Evolutionary conservation across 2,329 filamentous ascomycete genomes (phyloP), one percentile per base, ranked within the genome.

Genomic region (Didymella lethalis): DNA sequence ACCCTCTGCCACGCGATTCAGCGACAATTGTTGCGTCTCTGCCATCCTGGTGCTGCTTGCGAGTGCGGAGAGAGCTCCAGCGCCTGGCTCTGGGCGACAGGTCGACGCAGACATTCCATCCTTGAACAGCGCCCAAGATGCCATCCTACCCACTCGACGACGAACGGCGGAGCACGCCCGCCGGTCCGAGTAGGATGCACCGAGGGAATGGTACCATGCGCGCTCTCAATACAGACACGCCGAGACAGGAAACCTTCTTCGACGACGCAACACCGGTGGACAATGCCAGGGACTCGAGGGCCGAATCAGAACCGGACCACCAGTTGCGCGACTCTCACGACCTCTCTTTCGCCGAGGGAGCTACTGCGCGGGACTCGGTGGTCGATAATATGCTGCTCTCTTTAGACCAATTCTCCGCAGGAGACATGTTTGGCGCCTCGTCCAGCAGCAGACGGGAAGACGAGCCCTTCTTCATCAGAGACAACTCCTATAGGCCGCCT

Each of bases 321-420:
- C 58, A 36, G 16, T 36, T 70, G 50, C 70, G 74, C 49, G 88
- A 93, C 78, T 92, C 90, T 48, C 93, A 97, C 82, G 93, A 97
- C 76, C 84, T 97, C 62, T 93, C 91, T 57, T 84, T 96, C 69
- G 89, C 89, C 49, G 87, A 90, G 48, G 87, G 91, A 63, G 92
- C 91, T 40, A 68, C 59, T 18, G 63, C 66, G 14, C 88, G 94
- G 67, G 92, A 96, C 73, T 97, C 93, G 34, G 88, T 99, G 66
- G 92, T 99, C 59, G 90, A 95, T 78, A 96, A 97, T 77, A 95
- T 99, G 90, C 87, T 98, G 61, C 83, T 95, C 65, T 97, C 93
- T 40, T 88, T 99, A 64, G 94, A 97, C 78, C 90, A 94, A 77
- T 71, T 77, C 48, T 64, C 73, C 2, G 61, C 67, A 0, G 64